Percentiles rank a stretch among this genome's conserved stretches.
These are phyloP conservation scores for Syzygium malaccense DNA, from an alignment of 441 rosid species.

Conservation along the genomic window DNA sequence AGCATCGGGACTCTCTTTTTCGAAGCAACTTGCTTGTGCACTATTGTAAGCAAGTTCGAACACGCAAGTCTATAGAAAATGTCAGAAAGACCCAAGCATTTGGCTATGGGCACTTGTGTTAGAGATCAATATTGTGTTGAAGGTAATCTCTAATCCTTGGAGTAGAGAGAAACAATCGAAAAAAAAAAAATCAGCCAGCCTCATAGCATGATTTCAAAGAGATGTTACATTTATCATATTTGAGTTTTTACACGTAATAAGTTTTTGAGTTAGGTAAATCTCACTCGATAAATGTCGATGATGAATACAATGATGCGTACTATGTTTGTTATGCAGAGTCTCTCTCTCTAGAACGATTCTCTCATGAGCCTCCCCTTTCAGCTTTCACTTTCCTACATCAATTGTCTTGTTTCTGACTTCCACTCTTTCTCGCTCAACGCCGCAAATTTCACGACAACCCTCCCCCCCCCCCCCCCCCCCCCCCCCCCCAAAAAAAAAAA, in stretches of 20 bases:
- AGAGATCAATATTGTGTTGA: background rate
- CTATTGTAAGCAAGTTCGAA: background rate
- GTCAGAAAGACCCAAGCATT: background rate
- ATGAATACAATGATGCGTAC: too few relatives aligned
- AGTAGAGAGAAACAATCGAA: background rate
- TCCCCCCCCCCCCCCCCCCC: too few relatives aligned
- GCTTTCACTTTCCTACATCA: too few relatives aligned
- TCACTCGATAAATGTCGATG: background rate
- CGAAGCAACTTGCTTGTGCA: background rate
- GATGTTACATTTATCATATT: background rate
- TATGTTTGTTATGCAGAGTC: too few relatives aligned
- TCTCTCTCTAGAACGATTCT: too few relatives aligned
- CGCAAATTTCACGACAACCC: too few relatives aligned
- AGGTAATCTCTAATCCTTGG: background rate
- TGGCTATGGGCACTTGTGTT: background rate
- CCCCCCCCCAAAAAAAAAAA: too few relatives aligned
- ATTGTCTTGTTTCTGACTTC: too few relatives aligned
- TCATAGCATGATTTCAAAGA: background rate
- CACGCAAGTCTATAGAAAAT: accelerated
- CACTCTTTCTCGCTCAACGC: too few relatives aligned
- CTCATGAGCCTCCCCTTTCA: too few relatives aligned
- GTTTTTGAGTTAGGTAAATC: background rate
- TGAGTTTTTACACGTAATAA: background rate
- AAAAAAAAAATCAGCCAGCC: background rate
- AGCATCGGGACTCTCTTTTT: background rate